Base-by-base conservation (phyloP, 805 yeast species). In the Candida krabiensis region DNA sequence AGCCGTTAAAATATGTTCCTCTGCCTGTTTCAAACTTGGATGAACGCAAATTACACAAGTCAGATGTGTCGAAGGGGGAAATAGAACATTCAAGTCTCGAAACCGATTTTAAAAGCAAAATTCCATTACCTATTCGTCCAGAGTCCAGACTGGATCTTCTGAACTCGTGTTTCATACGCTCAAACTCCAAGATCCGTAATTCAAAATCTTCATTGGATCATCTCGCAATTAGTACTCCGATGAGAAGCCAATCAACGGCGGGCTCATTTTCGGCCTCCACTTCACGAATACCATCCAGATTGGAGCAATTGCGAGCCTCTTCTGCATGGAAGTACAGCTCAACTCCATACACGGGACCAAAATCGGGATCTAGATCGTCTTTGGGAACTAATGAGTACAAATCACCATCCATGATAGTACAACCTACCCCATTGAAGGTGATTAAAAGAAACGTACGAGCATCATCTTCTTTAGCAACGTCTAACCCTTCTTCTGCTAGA, bases 61-160 rank as follows among this genome's bases (percentile, higher is more conserved):
- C 29, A 13, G 34, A 40, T 21, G 37, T 37, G 3, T 14, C 30
- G 16, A 30, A 31, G n/a, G n/a, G n/a, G n/a, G n/a, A n/a, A n/a
- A n/a, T n/a, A n/a, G n/a, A n/a, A n/a, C n/a, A n/a, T n/a, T n/a
- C n/a, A n/a, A n/a, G n/a, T n/a, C n/a, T 11, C 22, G 16, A 17
- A 21, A 30, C 29, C 33, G 31, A 19, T 30, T 26, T 22, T 21
- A 16, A 17, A 22, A 49, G 49, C 29, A 35, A 26, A 27, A 56
- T 58, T n/a, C 64, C 64, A 4, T 40, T 59, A 14, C 64, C 63
- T 1, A 29, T 29, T 11, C 43, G 59, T 17, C 50, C 56, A 4
- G 53, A 55, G 35, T 53, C 61, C 2, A 39, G 56, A 14, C 24
- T 44, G n/a, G 44, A 41, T 6, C 41, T 58, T 8, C 35, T 47